phyloP scores from a whole-genome alignment of 768 basidiomycete genomes.

The Serendipita sp. region DNA sequence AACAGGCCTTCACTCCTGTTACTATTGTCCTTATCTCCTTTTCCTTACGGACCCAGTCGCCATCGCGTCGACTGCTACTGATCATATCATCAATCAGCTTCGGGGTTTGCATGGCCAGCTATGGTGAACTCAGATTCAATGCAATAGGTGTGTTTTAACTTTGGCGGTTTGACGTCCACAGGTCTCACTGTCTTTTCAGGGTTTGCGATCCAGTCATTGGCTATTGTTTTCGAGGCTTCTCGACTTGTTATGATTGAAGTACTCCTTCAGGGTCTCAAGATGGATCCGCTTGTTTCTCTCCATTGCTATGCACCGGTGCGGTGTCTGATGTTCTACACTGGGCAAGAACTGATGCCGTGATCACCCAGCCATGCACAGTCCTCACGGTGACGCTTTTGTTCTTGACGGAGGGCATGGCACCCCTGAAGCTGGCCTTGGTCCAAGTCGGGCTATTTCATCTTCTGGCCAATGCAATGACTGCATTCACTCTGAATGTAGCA shows the following conservation, averaged over 20 bases:
- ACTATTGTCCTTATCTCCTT: conserved; percentile 90
- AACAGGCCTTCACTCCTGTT: conserved; percentile 76
- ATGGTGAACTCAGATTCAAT: conserved; percentile 77
- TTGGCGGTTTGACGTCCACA: background rate
- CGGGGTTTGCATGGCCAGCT: conserved; percentile 81
- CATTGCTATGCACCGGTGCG: conserved; percentile 84
- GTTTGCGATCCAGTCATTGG: conserved; percentile 75
- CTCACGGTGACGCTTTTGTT: conserved; percentile 79
- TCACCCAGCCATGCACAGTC: conserved; percentile 49
- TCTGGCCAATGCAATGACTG: conserved; percentile 68
- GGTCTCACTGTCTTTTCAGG: conserved; percentile 25
- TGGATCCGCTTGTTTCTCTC: conserved; percentile 90
- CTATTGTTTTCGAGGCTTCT: conserved; percentile 82
- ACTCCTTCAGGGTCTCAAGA: conserved; percentile 86
- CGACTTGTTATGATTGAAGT: conserved; percentile 94
- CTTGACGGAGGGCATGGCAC: conserved; percentile 82
- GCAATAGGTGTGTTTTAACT: conserved; percentile 23
- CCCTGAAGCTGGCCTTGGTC: conserved; percentile 55
- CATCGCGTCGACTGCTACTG: conserved; percentile 58
- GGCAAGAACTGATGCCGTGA: background rate
- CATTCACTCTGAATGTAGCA: conserved; percentile 81
- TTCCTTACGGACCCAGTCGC: conserved; percentile 75
- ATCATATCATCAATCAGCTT: conserved; percentile 85
- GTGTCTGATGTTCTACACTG: background rate
- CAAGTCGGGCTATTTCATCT: conserved; percentile 48